phyloP scores from a whole-genome alignment of 2,329 filamentous ascomycete genomes.

The Tolypocladium nubicola region DNA sequence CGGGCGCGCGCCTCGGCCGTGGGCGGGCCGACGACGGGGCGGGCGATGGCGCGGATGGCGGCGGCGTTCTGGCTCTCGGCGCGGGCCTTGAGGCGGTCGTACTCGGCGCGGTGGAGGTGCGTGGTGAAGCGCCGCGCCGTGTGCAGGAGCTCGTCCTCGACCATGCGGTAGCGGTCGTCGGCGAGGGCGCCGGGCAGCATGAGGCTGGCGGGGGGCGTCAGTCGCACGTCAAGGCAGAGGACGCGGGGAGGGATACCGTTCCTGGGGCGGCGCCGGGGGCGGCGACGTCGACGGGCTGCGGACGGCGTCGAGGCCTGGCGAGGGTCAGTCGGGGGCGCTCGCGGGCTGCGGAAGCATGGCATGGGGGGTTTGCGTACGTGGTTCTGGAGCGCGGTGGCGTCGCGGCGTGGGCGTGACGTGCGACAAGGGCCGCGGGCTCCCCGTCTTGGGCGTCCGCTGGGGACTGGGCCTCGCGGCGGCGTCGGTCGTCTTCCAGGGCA shows the following conservation, averaged over 20 bases:
- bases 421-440: background rate
- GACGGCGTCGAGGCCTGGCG: slow-evolving; percentile 8
- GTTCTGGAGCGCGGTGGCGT: background rate
- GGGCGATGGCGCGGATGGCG: slow-evolving; percentile 37
- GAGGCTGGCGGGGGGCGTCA: slow-evolving; percentile 25
- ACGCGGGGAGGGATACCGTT: slow-evolving; percentile 24
- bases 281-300: slow-evolving; percentile 40
- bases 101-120: slow-evolving; percentile 70
- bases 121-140: slow-evolving; percentile 60
- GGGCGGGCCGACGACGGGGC: slow-evolving; percentile 34
- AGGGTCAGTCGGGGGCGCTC: background rate
- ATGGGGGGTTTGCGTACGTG: background rate
- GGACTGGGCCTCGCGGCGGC: slow-evolving; percentile 2
- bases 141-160: slow-evolving; percentile 67
- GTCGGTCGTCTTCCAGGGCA: slow-evolving; percentile 35
- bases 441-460: background rate
- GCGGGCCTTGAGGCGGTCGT: slow-evolving; percentile 52
- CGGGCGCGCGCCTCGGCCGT: slow-evolving; percentile 17
- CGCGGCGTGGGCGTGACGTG: slow-evolving; percentile 2
- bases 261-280: slow-evolving; percentile 33
- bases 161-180: slow-evolving; percentile 74
- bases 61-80: slow-evolving; percentile 44
- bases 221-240: background rate
- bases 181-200: slow-evolving; percentile 54
- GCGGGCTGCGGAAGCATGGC: background rate